Evolutionary conservation across 345 rosid species (phyloP).

Genomic region (Moricandia arvensis): DNA sequence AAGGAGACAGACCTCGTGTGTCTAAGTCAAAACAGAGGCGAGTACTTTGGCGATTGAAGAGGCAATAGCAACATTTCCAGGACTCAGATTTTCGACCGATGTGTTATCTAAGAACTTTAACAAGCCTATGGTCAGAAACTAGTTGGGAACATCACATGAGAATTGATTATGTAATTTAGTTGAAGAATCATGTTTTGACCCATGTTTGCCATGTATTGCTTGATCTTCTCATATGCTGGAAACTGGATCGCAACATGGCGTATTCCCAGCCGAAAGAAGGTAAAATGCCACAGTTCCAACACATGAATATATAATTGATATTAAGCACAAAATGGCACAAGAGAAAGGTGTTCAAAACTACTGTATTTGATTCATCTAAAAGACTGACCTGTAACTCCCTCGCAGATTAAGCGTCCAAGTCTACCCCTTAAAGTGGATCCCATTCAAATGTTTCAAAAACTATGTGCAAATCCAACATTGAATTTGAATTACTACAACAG

Average conservation of each 20-base stretch:
- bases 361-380: too few species aligned
- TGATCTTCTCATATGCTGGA: constrained; percentile 89
- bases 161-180: constrained; percentile 5
- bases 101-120: constrained; percentile 60
- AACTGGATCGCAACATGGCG: constrained; percentile 96
- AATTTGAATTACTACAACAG: too few species aligned
- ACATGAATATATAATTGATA: too few species aligned
- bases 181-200: constrained; percentile 43
- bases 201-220: constrained; percentile 63
- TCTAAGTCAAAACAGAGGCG: constrained; percentile 83
- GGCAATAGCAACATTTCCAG: constrained; percentile 70
- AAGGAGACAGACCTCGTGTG: too few species aligned
- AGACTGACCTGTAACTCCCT: constrained; percentile 74
- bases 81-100: constrained; percentile 53
- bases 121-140: too few species aligned
- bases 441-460: too few species aligned
- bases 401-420: too few species aligned
- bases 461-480: too few species aligned
- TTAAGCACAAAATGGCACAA: too few species aligned
- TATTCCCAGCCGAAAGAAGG: constrained; percentile 89
- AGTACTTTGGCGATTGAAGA: constrained; percentile 76
- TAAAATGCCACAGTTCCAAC: constrained; percentile 64
- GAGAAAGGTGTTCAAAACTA: too few species aligned
- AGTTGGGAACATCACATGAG: too few species aligned
- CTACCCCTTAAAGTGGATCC: too few species aligned